phyloP scores from a whole-genome alignment of 176 grass and related monocot genomes.

The Hsuehochloa calcarea region DNA sequence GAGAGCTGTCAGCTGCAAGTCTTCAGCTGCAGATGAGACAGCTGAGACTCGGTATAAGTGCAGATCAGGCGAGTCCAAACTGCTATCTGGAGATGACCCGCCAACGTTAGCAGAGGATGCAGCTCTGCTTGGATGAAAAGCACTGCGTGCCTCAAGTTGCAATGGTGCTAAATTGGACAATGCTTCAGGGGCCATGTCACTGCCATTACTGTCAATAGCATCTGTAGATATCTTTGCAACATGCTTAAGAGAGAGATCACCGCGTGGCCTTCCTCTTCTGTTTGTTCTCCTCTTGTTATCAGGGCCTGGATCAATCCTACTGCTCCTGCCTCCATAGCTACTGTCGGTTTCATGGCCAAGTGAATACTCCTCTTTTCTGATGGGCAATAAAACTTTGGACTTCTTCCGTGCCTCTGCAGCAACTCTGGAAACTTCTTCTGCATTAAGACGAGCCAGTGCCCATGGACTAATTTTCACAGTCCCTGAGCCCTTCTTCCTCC shows the following conservation, averaged over 20 bases:
- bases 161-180: constrained; percentile 72
- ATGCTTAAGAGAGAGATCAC: constrained; percentile 68
- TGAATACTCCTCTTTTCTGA: constrained; percentile 42
- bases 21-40: constrained; percentile 81
- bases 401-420: constrained; percentile 87
- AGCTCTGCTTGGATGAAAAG: constrained; percentile 71
- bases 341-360: constrained; percentile 48
- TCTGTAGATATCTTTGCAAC: constrained; percentile 74
- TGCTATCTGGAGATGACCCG: constrained; percentile 90
- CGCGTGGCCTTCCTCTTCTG: constrained; percentile 52
- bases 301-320: constrained; percentile 38
- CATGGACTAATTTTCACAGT: constrained; percentile 92
- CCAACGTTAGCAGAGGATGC: constrained; percentile 40
- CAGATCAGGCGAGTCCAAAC: constrained; percentile 90
- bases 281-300: constrained; percentile 52
- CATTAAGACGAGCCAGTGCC: constrained; percentile 91
- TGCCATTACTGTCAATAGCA: constrained; percentile 40
- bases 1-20: constrained; percentile 46
- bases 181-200: constrained; percentile 43
- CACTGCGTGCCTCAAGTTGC: constrained; percentile 87
- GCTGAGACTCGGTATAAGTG: constrained; percentile 67
- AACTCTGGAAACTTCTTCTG: constrained; percentile 95
- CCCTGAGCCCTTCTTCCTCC: constrained; percentile 60
- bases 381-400: constrained; percentile 78
- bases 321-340: constrained; percentile 51